Evolutionary conservation across 768 basidiomycete species (phyloP).

Genomic region (Hericium erinaceus): DNA sequence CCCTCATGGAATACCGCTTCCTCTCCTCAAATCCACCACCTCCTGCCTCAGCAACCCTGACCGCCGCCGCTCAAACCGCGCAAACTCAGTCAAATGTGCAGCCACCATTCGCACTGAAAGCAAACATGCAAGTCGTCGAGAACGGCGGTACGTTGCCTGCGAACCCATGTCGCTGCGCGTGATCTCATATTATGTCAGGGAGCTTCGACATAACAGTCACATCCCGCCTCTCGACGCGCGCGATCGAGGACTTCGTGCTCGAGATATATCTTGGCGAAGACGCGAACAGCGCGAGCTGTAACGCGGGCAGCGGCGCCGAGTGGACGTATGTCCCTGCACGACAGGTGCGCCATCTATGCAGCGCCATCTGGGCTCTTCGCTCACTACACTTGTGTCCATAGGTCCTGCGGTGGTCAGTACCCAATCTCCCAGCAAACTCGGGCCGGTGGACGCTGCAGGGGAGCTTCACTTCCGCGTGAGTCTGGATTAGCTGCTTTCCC

Average conservation of each 20-base stretch:
- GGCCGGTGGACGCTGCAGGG: slow-evolving; percentile 68
- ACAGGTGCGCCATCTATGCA: neutral
- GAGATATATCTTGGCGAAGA: slow-evolving; percentile 71
- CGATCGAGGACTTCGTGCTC: slow-evolving; percentile 63
- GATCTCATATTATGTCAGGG: slow-evolving; percentile 24
- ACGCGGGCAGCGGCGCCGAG: slow-evolving; percentile 52
- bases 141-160: slow-evolving; percentile 29
- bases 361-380: neutral
- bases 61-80: slow-evolving; percentile 12
- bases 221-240: slow-evolving; percentile 37
- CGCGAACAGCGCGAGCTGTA: slow-evolving; percentile 65
- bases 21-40: slow-evolving; percentile 25
- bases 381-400: slow-evolving; percentile 16
- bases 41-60: slow-evolving; percentile 32
- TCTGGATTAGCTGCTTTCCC: slow-evolving; percentile 1
- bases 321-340: slow-evolving; percentile 71
- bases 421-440: slow-evolving; percentile 49
- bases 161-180: slow-evolving; percentile 13
- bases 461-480: slow-evolving; percentile 62
- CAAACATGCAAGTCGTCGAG: slow-evolving; percentile 26
- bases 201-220: slow-evolving; percentile 39
- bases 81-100: slow-evolving; percentile 18
- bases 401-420: slow-evolving; percentile 76
- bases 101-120: slow-evolving; percentile 26
- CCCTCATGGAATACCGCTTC: slow-evolving; percentile 76